Conservation (phyloP, 495 filamentous ascomycete genomes). For the Neurospora hispaniola region DNA sequence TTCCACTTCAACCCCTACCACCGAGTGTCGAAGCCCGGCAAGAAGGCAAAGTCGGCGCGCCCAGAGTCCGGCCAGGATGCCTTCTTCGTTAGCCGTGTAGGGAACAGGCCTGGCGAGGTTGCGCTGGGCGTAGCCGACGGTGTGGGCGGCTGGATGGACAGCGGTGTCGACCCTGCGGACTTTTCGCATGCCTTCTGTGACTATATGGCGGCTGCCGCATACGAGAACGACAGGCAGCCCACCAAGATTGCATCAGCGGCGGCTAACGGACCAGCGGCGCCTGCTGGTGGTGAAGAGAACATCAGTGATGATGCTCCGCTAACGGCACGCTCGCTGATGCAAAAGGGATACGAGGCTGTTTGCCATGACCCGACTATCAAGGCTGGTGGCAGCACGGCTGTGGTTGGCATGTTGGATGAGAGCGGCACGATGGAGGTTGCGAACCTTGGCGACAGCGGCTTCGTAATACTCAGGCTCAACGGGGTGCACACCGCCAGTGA, state of each 20-base stretch:
- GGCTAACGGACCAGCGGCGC: constrained; percentile 13
- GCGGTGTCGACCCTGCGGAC: constrained; percentile 83
- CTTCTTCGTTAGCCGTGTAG: constrained; percentile 76
- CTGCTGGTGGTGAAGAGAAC: not conserved
- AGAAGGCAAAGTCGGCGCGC: constrained; percentile 42
- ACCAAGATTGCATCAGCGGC: not conserved
- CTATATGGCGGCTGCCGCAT: constrained; percentile 70
- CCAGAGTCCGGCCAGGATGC: constrained; percentile 86
- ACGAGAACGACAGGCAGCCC: constrained; percentile 31
- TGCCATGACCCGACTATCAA: constrained; percentile 57
- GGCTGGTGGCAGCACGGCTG: constrained; percentile 85
- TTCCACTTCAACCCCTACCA: constrained; percentile 67
- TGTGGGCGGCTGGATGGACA: constrained; percentile 89
- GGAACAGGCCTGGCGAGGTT: constrained; percentile 43
- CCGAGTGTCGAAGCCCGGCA: constrained; percentile 36
- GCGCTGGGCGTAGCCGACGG: constrained; percentile 90
- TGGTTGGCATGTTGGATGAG: constrained; percentile 58
- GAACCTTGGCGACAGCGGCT: constrained; percentile 97
- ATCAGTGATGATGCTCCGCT: constrained; percentile 15
- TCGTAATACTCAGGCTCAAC: constrained; percentile 71
- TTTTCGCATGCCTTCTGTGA: constrained; percentile 93
- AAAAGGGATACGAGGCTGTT: constrained; percentile 71
- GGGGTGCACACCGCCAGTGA: constrained; percentile 72
- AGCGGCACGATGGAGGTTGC: constrained; percentile 74
- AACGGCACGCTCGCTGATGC: constrained; percentile 61